Conservation (phyloP, 2,329 filamentous ascomycete species). For the Ascomycota sp. region DNA sequence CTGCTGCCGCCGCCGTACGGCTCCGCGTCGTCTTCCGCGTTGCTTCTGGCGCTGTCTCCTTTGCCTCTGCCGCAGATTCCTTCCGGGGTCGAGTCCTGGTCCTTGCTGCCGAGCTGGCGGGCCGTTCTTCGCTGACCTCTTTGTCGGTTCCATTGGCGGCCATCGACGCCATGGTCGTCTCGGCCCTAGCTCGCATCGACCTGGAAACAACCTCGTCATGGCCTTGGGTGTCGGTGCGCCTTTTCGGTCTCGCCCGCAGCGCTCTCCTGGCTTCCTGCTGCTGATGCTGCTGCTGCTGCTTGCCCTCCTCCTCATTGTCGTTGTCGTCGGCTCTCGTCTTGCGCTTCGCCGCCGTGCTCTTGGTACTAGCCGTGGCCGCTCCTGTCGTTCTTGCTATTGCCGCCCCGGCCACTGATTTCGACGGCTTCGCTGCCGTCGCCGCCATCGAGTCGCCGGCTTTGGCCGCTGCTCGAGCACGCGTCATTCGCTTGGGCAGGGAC, state of each 20-base stretch:
- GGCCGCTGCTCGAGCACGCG: slow-evolving; percentile 26
- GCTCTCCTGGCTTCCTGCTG: slow-evolving; percentile 16
- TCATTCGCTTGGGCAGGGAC: slow-evolving; percentile 39
- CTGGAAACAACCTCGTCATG: slow-evolving; percentile 3
- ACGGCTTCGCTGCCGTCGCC: slow-evolving; percentile 26
- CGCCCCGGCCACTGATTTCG: too few relatives aligned
- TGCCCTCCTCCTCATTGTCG: slow-evolving; percentile 18
- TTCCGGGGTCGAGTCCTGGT: slow-evolving; percentile 24
- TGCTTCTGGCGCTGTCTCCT: slow-evolving; percentile 7
- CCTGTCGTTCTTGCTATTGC: slow-evolving; percentile 15
- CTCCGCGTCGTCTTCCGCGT: slow-evolving; percentile 10
- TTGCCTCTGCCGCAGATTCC: slow-evolving; percentile 5
- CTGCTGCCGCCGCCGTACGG: too few relatives aligned
- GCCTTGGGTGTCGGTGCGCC: slow-evolving; percentile 11
- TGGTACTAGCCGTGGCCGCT: slow-evolving; percentile 11
- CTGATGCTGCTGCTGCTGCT: slow-evolving; percentile 4
- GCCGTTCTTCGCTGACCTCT: slow-evolving; percentile 1
- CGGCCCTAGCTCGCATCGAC: too few relatives aligned
- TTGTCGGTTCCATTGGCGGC: too few relatives aligned
- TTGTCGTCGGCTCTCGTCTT: slow-evolving; percentile 36
- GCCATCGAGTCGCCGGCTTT: slow-evolving; percentile 22
- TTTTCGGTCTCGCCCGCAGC: slow-evolving; percentile 22
- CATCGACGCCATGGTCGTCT: too few relatives aligned
- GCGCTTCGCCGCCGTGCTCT: slow-evolving; percentile 18
- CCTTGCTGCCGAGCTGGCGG: slow-evolving; percentile 13